A percentile compares a stretch with the other conserved stretches of the same genome.
phyloP scores from a whole-genome alignment of 23 red algal species.

The Gracilaria vermiculophylla region DNA sequence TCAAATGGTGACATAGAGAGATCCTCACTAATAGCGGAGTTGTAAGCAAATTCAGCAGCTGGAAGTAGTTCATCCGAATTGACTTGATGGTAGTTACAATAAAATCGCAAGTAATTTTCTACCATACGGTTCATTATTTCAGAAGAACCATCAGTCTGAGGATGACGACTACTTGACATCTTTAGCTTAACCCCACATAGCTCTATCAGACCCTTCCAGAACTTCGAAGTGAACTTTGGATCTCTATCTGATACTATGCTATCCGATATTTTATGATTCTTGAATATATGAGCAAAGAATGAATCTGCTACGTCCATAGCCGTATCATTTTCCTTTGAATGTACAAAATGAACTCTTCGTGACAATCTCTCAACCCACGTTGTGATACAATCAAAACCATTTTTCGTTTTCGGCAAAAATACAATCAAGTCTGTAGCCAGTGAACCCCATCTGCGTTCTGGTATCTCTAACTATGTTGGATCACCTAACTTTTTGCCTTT shows the following conservation, averaged over 20 bases:
- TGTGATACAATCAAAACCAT: constrained; percentile 12
- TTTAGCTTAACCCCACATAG: not conserved
- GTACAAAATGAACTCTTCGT: constrained; percentile 15
- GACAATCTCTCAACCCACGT: constrained; percentile 5
- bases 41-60: constrained; percentile 38
- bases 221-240: constrained; percentile 29
- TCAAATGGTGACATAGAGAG: constrained; percentile 26
- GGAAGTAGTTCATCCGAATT: not conserved
- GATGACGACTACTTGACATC: not conserved
- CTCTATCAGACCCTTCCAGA: not conserved
- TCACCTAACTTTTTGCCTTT: not conserved
- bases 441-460: not conserved
- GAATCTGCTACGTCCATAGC: not conserved
- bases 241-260: not conserved
- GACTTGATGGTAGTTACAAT: not conserved
- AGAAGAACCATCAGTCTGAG: constrained; percentile 35
- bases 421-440: constrained; percentile 32
- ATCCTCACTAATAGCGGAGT: not conserved
- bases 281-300: constrained; percentile 33
- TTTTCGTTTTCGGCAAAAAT: not conserved
- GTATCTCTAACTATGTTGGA: not conserved
- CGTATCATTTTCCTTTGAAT: not conserved
- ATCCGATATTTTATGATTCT: not conserved
- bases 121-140: constrained; percentile 11
- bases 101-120: not conserved